Evolutionary conservation across 2,329 filamentous ascomycete genomes (phyloP).

Genomic region (Colletotrichum orchidophilum): DNA sequence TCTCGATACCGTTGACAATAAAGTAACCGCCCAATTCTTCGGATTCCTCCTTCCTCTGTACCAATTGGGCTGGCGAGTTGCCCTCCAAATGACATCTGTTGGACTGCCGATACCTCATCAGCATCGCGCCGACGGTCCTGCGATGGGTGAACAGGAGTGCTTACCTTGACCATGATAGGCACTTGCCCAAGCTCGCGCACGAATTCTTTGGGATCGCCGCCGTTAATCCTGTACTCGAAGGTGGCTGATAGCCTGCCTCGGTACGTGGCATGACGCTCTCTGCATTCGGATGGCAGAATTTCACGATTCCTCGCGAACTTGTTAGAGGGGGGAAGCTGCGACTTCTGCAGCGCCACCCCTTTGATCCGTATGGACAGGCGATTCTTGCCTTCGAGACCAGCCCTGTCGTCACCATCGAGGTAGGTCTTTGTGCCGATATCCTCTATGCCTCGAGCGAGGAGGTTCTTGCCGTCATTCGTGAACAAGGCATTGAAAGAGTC

Average conservation of each 20-base stretch:
- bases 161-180: constrained; percentile 91
- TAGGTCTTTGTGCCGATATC: constrained; percentile 93
- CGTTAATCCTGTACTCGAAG: constrained; percentile 87
- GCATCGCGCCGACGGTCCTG: constrained; percentile 30
- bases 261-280: constrained; percentile 93
- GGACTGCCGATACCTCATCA: constrained; percentile 63
- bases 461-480: constrained; percentile 68
- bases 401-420: constrained; percentile 80
- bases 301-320: constrained; percentile 86
- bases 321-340: constrained; percentile 81
- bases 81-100: constrained; percentile 91
- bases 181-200: constrained; percentile 87
- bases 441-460: constrained; percentile 77
- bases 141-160: constrained; percentile 38
- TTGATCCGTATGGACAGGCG: constrained; percentile 80
- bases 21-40: constrained; percentile 98
- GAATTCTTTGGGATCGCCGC: constrained; percentile 84
- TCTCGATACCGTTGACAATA: constrained; percentile 97
- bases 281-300: constrained; percentile 90
- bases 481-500: constrained; percentile 96
- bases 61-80: constrained; percentile 82
- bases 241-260: constrained; percentile 85
- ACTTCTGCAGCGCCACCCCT: constrained; percentile 84
- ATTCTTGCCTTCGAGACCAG: constrained; percentile 71
- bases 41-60: constrained; percentile 90